These are phyloP conservation scores for Xylaria multiplex DNA, from an alignment of 2,329 filamentous ascomycete species.

Conservation along the genomic window DNA sequence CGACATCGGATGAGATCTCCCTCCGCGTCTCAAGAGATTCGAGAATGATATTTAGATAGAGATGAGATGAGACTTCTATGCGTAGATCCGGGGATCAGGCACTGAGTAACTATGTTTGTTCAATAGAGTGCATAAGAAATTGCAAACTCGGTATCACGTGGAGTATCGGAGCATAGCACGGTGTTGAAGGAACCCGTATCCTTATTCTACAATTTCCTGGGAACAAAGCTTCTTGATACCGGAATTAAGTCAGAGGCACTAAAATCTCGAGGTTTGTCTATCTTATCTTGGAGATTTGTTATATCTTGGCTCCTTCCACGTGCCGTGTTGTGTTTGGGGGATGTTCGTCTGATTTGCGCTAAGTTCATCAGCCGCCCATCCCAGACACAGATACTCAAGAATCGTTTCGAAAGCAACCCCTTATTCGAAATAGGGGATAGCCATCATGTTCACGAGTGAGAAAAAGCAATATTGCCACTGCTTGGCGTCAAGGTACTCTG, in stretches of 20 bases:
- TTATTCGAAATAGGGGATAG: slow-evolving; percentile 1
- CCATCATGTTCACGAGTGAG: not conserved
- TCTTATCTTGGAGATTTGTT: not conserved
- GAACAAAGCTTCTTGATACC: slow-evolving; percentile 3
- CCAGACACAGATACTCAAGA: slow-evolving; percentile 28
- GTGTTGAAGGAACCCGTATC: slow-evolving; percentile 18
- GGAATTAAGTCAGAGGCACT: not conserved
- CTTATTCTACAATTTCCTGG: slow-evolving; percentile 2
- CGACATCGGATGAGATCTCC: slow-evolving; percentile 28
- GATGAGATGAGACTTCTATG: slow-evolving; percentile 17
- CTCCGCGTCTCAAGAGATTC: slow-evolving; percentile 30
- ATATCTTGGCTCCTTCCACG: slow-evolving; percentile 19
- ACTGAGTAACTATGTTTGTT: not conserved
- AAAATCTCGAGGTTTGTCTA: not conserved
- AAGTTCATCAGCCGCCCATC: slow-evolving; percentile 31
- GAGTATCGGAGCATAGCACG: slow-evolving; percentile 10
- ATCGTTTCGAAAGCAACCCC: slow-evolving; percentile 31
- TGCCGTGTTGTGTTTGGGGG: slow-evolving; percentile 24
- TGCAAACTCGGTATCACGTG: slow-evolving; percentile 5
- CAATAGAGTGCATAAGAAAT: slow-evolving; percentile 9
- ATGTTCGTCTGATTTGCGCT: slow-evolving; percentile 28
- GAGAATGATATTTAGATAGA: slow-evolving; percentile 15
- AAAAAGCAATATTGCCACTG: not conserved
- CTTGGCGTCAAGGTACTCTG: not conserved
- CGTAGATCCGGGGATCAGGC: slow-evolving; percentile 19